Evolutionary conservation across 352 stramenopile genomes (phyloP).

Genomic region (Pythium biforme): DNA sequence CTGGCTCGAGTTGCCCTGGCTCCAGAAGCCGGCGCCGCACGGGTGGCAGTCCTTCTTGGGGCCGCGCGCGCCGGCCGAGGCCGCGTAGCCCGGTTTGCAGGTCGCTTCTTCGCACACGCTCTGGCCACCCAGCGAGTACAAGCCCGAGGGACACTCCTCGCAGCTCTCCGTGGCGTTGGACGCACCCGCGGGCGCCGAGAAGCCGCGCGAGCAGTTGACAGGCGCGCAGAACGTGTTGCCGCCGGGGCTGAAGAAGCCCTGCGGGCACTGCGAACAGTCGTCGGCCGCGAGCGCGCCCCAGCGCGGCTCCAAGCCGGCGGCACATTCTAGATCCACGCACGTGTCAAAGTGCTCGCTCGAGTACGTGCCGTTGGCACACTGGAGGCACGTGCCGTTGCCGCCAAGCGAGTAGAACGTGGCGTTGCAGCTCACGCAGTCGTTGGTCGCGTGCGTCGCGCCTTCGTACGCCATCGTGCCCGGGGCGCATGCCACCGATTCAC

Average conservation of each 20-base stretch:
- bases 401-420: conserved; percentile 35
- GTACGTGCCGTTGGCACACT: conserved; percentile 39
- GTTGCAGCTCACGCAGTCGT: conserved; percentile 34
- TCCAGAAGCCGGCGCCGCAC: conserved; percentile 38
- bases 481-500: conserved; percentile 28
- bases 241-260: conserved; percentile 39
- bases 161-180: conserved; percentile 29
- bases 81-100: conserved; percentile 36
- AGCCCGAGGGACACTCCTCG: conserved; percentile 26
- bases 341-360: conserved; percentile 19
- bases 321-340: conserved; percentile 33
- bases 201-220: conserved; percentile 33
- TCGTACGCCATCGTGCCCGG: conserved; percentile 26
- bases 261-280: conserved; percentile 36
- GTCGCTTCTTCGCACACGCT: conserved; percentile 29
- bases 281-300: conserved; percentile 18
- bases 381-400: conserved; percentile 30
- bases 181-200: conserved; percentile 27
- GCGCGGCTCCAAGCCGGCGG: conserved; percentile 29
- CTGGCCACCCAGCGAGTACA: conserved; percentile 41
- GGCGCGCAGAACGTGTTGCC: conserved; percentile 28
- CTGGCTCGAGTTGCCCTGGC: conserved; percentile 27
- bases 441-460: conserved; percentile 25
- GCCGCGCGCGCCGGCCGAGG: conserved; percentile 26
- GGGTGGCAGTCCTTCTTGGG: conserved; percentile 39